Percentiles rank a stretch among this genome's conserved stretches.
Conservation (phyloP, 495 filamentous ascomycete genomes). For the Penicillium coprophilum region DNA sequence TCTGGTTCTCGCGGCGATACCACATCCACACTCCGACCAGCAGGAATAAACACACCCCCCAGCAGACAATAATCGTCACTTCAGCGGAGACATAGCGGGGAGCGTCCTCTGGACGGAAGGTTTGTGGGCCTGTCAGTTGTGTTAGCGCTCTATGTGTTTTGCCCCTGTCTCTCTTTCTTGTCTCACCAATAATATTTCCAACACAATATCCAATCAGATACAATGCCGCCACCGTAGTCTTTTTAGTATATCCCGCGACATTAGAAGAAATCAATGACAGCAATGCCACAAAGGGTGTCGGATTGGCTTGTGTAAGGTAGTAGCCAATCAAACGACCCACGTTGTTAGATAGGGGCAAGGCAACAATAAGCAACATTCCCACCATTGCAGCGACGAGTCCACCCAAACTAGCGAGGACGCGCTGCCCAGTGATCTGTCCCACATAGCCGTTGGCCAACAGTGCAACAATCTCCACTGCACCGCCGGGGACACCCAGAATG, state of each 20-base stretch:
- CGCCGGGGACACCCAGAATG: constrained; percentile 65
- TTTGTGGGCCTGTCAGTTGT: constrained; percentile 47
- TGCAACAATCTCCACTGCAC: constrained; percentile 63
- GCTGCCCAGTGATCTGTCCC: constrained; percentile 57
- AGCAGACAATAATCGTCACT: constrained; percentile 67
- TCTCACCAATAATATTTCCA: constrained; percentile 44
- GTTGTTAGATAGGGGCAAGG: constrained; percentile 58
- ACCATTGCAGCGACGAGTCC: constrained; percentile 40
- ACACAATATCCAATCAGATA: constrained; percentile 65
- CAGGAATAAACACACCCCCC: constrained; percentile 53
- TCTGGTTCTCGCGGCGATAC: constrained; percentile 58
- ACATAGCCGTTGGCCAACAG: constrained; percentile 60
- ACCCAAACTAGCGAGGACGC: constrained; percentile 48
- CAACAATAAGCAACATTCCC: constrained; percentile 66
- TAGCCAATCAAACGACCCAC: constrained; percentile 61
- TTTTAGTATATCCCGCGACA: constrained; percentile 70
- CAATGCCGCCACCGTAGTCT: constrained; percentile 66
- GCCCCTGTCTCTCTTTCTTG: constrained; percentile 1
- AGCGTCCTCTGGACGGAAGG: constrained; percentile 58
- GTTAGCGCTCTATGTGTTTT: constrained; percentile 5
- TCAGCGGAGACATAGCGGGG: constrained; percentile 66
- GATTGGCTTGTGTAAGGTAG: constrained; percentile 60
- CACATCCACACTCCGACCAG: constrained; percentile 63
- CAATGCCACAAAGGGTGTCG: constrained; percentile 50
- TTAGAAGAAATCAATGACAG: constrained; percentile 59